These are phyloP conservation scores for Paramecium octaurelia DNA, from an alignment of 73 alveolate genomes.

Conservation along the genomic window DNA sequence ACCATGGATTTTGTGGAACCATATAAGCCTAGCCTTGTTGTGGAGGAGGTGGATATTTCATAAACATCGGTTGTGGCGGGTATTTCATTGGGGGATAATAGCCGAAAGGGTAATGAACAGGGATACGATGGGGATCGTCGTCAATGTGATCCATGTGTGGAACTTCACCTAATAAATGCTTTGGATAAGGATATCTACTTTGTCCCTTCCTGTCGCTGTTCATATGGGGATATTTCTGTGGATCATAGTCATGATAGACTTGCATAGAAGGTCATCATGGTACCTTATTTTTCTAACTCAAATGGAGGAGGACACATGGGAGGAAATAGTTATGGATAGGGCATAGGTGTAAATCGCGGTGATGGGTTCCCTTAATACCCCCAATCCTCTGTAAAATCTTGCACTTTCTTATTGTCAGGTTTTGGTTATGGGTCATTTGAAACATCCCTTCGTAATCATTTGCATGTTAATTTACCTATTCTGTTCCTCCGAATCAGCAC, in stretches of 20 bases:
- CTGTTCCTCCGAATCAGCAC: neutral
- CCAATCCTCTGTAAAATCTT: neutral
- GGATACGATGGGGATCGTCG: neutral
- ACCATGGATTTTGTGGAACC: constrained; percentile 13
- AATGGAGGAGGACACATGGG: neutral
- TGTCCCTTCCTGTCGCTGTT: constrained; percentile 26
- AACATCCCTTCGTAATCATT: neutral
- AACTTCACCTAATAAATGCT: constrained; percentile 28
- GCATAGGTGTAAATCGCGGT: constrained; percentile 25
- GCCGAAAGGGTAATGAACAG: constrained; percentile 18
- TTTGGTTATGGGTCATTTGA: neutral
- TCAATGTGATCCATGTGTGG: neutral
- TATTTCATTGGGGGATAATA: constrained; percentile 18
- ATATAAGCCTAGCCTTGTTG: neutral
- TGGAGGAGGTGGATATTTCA: constrained; percentile 3
- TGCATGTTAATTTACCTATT: neutral
- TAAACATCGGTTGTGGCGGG: neutral
- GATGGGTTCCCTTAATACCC: constrained; percentile 35
- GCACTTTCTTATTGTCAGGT: neutral
- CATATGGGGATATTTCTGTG: neutral
- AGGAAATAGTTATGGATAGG: neutral
- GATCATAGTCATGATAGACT: neutral
- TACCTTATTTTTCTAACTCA: neutral
- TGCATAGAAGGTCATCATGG: neutral
- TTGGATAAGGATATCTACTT: constrained; percentile 16